Evolutionary conservation across 495 filamentous ascomycete species (phyloP).

Genomic region (Penicillium cataractarum): DNA sequence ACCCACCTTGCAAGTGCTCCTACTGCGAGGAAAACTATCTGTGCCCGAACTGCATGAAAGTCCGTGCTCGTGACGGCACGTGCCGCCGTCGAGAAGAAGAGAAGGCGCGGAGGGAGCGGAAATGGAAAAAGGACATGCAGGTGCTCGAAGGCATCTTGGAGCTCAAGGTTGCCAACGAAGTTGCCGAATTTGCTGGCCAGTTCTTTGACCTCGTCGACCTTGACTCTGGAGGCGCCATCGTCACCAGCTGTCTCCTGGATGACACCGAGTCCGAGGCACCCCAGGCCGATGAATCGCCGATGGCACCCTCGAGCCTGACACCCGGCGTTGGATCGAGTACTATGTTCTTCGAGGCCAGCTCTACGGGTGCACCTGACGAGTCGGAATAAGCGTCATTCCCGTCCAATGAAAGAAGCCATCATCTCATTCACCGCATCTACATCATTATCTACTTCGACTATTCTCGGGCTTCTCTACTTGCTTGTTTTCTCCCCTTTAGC

Average conservation of each 20-base stretch:
- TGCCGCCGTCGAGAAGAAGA: slow-evolving; percentile 51
- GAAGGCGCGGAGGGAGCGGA: slow-evolving; percentile 42
- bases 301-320: not conserved
- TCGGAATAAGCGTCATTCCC: slow-evolving; percentile 22
- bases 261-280: slow-evolving; percentile 5
- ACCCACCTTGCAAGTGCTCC: slow-evolving; percentile 56
- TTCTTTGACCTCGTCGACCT: slow-evolving; percentile 43
- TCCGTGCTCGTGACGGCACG: slow-evolving; percentile 43
- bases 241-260: slow-evolving; percentile 8
- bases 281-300: not conserved
- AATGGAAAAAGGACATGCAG: slow-evolving; percentile 51
- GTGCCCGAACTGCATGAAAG: slow-evolving; percentile 56
- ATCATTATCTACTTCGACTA: not conserved
- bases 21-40: slow-evolving; percentile 57
- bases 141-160: slow-evolving; percentile 47
- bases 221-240: not conserved
- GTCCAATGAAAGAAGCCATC: not conserved
- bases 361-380: slow-evolving; percentile 14
- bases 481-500: slow-evolving; percentile 28
- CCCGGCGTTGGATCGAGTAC: not conserved
- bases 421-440: not conserved
- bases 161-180: slow-evolving; percentile 48
- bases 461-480: not conserved
- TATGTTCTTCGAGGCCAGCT: slow-evolving; percentile 11
- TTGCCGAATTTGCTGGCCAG: slow-evolving; percentile 49